Conservation (phyloP, 2,329 filamentous ascomycete genomes). For the Ascochyta clinopodiicola region DNA sequence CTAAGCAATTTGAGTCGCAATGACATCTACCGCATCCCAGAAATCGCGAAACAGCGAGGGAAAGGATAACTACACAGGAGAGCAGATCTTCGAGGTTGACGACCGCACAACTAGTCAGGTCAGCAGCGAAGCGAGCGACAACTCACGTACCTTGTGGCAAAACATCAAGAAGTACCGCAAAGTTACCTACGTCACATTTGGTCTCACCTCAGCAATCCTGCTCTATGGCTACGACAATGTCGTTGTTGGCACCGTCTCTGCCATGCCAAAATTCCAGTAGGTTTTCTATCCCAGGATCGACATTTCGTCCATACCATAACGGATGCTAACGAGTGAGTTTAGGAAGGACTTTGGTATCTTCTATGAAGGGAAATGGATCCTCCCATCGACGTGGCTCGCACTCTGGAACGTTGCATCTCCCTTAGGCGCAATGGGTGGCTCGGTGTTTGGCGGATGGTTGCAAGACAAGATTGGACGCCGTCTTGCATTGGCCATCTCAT, state of each 20-base stretch:
- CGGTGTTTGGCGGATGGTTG: slow-evolving; percentile 35
- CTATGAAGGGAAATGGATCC: slow-evolving; percentile 35
- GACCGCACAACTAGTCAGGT: slow-evolving; percentile 7
- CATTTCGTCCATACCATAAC: not conserved
- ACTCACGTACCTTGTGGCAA: slow-evolving; percentile 35
- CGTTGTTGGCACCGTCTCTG: slow-evolving; percentile 38
- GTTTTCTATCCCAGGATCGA: not conserved
- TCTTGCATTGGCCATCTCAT: slow-evolving; percentile 27
- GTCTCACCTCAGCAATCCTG: slow-evolving; percentile 35
- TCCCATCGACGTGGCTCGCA: slow-evolving; percentile 38
- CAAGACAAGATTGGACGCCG: slow-evolving; percentile 38
- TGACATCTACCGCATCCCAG: slow-evolving; percentile 16
- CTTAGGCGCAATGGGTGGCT: slow-evolving; percentile 37
- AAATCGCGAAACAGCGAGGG: slow-evolving; percentile 2
- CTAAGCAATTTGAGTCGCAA: not conserved
- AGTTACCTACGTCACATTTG: slow-evolving; percentile 32
- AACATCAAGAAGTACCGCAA: slow-evolving; percentile 42
- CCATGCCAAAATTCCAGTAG: slow-evolving; percentile 40
- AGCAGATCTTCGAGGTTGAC: slow-evolving; percentile 22
- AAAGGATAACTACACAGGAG: slow-evolving; percentile 10
- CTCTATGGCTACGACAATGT: slow-evolving; percentile 43
- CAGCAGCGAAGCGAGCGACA: slow-evolving; percentile 20
- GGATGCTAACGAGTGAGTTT: not conserved
- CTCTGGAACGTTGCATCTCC: slow-evolving; percentile 38
- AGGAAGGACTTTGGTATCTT: slow-evolving; percentile 36